Base-by-base conservation (phyloP, 345 rosid genomes). In the Moringa oleifera region DNA sequence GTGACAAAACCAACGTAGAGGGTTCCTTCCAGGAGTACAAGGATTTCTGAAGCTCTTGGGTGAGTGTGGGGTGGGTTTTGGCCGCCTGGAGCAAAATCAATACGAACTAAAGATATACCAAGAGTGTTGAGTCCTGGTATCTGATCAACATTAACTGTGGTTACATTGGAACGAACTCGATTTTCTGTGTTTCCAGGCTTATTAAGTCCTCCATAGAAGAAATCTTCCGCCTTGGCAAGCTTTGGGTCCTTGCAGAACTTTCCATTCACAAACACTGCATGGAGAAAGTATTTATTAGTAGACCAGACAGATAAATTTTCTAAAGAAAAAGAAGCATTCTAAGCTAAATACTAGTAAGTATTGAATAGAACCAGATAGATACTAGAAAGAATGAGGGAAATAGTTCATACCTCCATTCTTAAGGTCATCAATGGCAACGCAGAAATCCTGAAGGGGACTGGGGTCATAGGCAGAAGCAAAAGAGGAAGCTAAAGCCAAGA, bases 201-300 rank as follows among this genome's bases (percentile, higher is more conserved):
- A 33, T 71, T 15, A 0, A 75, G 62, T 23, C 75, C 70, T 9
- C 47, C 4, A 36, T 25, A 63, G 68, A 59, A 71, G 65, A 75
- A 75, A 17, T 75, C 75, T 8, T 71, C 51, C 23, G 70, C 62
- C 6, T 28, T 61, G 21, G 47, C 68, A 20, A 33, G 47, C 51
- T 74, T 70, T n/a, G 78, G 78, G 50, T 74, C 64, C 68, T 66
- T 74, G 74, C 78, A 74, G 56, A 74, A 65, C 46, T 66, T 70
- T 17, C 78, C 75, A 53, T 74, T 74, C 22, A 74, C 74, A 25
- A 66, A 61, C 41, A 62, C 74, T 74, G 55, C 25, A 70, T 23
- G 8, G 8, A 28, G 8, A 28, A 28, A 28, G 33, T 28, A 8
- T 28, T 28, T 28, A 28, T 28, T 28, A 28, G 33, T 28, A n/a